These are phyloP conservation scores for Pythium phragmiticola DNA, from an alignment of 352 stramenopile species.

Conservation along the genomic window DNA sequence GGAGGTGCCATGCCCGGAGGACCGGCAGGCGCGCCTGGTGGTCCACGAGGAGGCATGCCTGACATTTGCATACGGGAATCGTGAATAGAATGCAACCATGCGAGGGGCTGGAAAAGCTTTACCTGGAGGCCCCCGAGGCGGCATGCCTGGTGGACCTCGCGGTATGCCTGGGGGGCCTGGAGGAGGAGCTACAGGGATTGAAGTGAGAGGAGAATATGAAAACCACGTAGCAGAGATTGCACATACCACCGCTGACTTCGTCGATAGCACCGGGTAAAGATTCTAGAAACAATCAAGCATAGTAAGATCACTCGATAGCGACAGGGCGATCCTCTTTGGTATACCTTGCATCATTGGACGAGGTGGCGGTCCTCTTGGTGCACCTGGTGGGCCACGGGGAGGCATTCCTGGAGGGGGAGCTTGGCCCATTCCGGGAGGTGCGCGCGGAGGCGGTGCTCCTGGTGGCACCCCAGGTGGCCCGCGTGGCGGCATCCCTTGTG, in stretches of 20 bases:
- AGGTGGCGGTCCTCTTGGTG: slow-evolving; percentile 27
- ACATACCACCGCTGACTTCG: slow-evolving; percentile 7
- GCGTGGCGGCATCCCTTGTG: slow-evolving; percentile 14
- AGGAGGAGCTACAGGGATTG: slow-evolving; percentile 25
- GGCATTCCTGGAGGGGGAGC: slow-evolving; percentile 13
- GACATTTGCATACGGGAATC: slow-evolving; percentile 5
- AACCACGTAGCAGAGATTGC: not conserved
- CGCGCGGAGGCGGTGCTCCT: slow-evolving; percentile 20
- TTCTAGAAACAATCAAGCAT: slow-evolving; percentile 6
- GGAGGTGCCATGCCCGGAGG: slow-evolving; percentile 34
- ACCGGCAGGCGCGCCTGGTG: slow-evolving; percentile 26
- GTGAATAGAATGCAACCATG: slow-evolving; percentile 1
- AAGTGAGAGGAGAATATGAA: not conserved
- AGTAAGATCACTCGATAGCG: not conserved
- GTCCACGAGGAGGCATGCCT: slow-evolving; percentile 32
- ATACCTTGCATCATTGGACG: slow-evolving; percentile 30
- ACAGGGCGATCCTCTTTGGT: not conserved
- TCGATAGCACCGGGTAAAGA: slow-evolving; percentile 21
- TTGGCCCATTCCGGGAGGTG: slow-evolving; percentile 12
- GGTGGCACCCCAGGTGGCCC: slow-evolving; percentile 17
- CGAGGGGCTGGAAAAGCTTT: not conserved
- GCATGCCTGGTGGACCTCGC: slow-evolving; percentile 34
- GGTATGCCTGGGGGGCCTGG: slow-evolving; percentile 28
- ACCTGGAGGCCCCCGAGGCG: slow-evolving; percentile 30
- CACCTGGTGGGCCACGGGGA: slow-evolving; percentile 22